Conservation (phyloP, 768 basidiomycete species). For the Hygrocybe punicea region DNA sequence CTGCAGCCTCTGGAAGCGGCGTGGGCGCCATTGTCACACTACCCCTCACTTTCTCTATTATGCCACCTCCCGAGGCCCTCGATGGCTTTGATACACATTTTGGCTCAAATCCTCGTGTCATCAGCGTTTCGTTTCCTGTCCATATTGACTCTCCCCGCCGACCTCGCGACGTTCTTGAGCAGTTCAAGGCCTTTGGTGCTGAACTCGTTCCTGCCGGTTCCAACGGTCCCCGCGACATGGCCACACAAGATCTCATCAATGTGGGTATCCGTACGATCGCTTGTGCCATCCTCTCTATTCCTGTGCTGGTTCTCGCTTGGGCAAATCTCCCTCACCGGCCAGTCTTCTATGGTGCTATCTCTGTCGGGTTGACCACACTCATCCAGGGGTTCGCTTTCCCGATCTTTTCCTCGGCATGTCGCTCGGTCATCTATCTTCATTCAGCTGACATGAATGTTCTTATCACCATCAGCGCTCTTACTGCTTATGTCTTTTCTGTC, state of each 20-base stretch:
- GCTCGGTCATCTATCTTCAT: constrained; percentile 35
- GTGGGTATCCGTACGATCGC: constrained; percentile 29
- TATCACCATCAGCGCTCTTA: constrained; percentile 37
- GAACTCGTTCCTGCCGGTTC: constrained; percentile 20
- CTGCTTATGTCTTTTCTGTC: constrained; percentile 41
- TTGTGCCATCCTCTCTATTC: constrained; percentile 35
- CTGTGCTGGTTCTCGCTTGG: constrained; percentile 44
- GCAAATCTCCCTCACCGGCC: constrained; percentile 34
- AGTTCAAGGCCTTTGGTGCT: constrained; percentile 19
- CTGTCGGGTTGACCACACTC: constrained; percentile 37
- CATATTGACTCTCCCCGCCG: constrained; percentile 8
- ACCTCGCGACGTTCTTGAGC: constrained; percentile 33
- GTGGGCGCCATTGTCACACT: constrained; percentile 7
- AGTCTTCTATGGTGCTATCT: constrained; percentile 34
- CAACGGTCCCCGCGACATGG: constrained; percentile 22
- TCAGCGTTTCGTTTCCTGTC: constrained; percentile 16
- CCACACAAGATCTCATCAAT: constrained; percentile 29
- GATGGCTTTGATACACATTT: constrained; percentile 9
- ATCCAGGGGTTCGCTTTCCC: constrained; percentile 38
- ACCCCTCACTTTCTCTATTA: constrained; percentile 10
- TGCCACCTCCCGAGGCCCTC: constrained; percentile 4
- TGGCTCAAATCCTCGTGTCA: constrained; percentile 7
- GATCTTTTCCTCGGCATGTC: constrained; percentile 35
- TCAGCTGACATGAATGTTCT: constrained; percentile 40
- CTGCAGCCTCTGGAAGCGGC: not conserved